Conservation (phyloP, 805 yeast genomes). For the Myxozyma neotropica region DNA sequence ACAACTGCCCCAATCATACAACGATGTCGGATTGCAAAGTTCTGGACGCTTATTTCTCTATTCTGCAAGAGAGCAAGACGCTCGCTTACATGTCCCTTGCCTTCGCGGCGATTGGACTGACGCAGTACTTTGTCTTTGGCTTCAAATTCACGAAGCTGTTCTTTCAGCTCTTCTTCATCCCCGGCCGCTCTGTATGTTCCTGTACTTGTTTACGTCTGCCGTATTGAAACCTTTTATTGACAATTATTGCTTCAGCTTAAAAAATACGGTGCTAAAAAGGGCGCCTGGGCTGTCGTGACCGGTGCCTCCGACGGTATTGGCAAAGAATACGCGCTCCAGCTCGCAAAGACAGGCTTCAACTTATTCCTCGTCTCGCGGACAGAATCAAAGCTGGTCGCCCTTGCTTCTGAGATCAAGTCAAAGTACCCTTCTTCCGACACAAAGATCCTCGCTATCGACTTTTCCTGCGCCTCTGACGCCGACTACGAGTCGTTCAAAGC, state of each 20-base stretch:
- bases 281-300: slow-evolving; percentile 91
- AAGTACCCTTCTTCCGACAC: slow-evolving; percentile 62
- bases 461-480: slow-evolving; percentile 59
- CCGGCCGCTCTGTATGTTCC: slow-evolving; percentile 31
- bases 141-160: slow-evolving; percentile 11
- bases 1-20: too few relatives aligned
- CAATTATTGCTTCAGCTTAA: slow-evolving; percentile 43
- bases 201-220: background rate
- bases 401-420: slow-evolving; percentile 60
- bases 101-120: slow-evolving; percentile 14
- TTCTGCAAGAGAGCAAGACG: slow-evolving; percentile 2
- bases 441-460: slow-evolving; percentile 74
- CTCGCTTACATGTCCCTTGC: slow-evolving; percentile 14
- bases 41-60: slow-evolving; percentile 13
- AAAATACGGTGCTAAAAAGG: slow-evolving; percentile 74
- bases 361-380: slow-evolving; percentile 85
- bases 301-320: slow-evolving; percentile 99
- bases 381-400: slow-evolving; percentile 65
- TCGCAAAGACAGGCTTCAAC: slow-evolving; percentile 84
- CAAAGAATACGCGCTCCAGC: slow-evolving; percentile 82
- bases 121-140: slow-evolving; percentile 14
- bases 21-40: background rate
- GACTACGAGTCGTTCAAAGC: slow-evolving; percentile 57
- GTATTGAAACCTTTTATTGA: background rate
- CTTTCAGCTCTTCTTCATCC: slow-evolving; percentile 17